These are phyloP conservation scores for Gynandropsis gynandra DNA, from an alignment of 345 rosid species.

Conservation along the genomic window DNA sequence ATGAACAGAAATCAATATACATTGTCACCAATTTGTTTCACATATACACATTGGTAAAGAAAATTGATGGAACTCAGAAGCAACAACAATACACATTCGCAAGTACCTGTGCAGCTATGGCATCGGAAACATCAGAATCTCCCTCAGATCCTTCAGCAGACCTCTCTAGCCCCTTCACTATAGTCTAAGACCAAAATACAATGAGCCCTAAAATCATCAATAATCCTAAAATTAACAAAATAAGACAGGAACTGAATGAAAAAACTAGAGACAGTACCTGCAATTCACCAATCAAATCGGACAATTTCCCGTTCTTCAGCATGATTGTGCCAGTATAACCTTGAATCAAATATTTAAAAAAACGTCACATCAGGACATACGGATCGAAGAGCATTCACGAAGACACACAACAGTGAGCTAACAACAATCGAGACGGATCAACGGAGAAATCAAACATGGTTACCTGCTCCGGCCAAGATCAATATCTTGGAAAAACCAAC, in stretches of 20 bases:
- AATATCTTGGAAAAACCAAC: conserved; percentile 67
- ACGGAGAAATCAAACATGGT: background rate
- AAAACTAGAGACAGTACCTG: conserved; percentile 38
- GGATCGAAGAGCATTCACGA: conserved; percentile 4
- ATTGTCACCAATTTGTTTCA: background rate
- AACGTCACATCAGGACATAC: background rate
- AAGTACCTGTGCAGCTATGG: conserved; percentile 60
- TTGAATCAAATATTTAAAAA: conserved; percentile 13
- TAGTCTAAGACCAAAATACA: conserved; percentile 19
- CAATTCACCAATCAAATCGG: conserved; percentile 69
- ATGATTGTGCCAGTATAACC: conserved; percentile 81
- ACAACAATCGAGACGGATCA: conserved; percentile 3
- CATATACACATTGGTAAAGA: too few relatives aligned
- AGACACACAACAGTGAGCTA: conserved; percentile 1
- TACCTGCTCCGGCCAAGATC: conserved; percentile 83
- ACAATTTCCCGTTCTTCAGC: conserved; percentile 69
- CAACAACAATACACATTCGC: background rate
- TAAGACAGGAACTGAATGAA: background rate
- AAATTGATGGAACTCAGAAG: background rate
- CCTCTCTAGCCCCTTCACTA: conserved; percentile 54
- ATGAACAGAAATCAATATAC: background rate
- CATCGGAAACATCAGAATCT: conserved; percentile 51
- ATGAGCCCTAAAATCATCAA: background rate
- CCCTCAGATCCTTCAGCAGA: conserved; percentile 54
- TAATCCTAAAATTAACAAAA: background rate